phyloP scores from a whole-genome alignment of 352 stramenopile species.

The Elongisporangium anandrum region DNA sequence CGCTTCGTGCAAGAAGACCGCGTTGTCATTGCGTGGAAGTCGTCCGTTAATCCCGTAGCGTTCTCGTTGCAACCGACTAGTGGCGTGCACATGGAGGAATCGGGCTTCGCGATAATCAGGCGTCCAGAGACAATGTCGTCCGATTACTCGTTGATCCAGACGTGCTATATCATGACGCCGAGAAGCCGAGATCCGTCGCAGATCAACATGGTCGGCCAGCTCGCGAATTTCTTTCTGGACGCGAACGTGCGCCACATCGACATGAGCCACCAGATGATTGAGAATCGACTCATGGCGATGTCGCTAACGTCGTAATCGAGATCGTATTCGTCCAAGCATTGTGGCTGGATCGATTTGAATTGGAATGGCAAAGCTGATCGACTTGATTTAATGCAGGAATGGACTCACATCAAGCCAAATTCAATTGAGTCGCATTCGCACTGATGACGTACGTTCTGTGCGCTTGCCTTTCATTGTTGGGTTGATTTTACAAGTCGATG shows the following conservation, averaged over 20 bases:
- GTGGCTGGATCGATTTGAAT: too few species aligned
- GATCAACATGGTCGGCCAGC: constrained; percentile 49
- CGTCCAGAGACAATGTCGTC: constrained; percentile 27
- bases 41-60: constrained; percentile 43
- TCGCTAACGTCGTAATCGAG: not conserved
- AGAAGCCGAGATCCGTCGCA: constrained; percentile 7
- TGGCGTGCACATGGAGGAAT: constrained; percentile 48
- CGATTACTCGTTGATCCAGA: constrained; percentile 57
- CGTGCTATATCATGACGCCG: constrained; percentile 60
- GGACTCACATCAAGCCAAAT: too few species aligned
- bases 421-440: too few species aligned
- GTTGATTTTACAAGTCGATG: too few species aligned
- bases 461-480: too few species aligned
- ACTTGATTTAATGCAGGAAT: too few species aligned
- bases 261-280: constrained; percentile 40
- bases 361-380: too few species aligned
- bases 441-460: too few species aligned
- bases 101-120: constrained; percentile 62
- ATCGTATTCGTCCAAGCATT: too few species aligned
- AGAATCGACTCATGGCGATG: constrained; percentile 30
- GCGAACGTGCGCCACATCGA: constrained; percentile 36
- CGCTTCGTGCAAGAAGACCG: constrained; percentile 47
- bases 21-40: constrained; percentile 56
- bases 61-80: constrained; percentile 44
- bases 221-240: constrained; percentile 68